phyloP scores from a whole-genome alignment of 345 rosid species.

The Euclidium syriacum region DNA sequence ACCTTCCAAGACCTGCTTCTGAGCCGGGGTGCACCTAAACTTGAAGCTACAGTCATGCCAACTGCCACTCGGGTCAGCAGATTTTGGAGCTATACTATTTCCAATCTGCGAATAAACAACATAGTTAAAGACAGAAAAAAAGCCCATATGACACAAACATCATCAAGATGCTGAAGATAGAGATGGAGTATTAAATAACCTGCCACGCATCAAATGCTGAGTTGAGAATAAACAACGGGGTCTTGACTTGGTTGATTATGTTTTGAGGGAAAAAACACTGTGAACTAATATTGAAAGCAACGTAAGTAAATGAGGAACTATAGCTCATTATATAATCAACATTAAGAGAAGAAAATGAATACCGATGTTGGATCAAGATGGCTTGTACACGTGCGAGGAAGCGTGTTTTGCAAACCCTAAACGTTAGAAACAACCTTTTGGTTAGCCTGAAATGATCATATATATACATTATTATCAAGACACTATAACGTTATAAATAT shows the following conservation, averaged over 20 bases:
- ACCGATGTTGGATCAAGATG: slow-evolving; percentile 23
- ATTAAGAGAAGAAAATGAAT: neutral
- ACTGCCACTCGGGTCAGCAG: slow-evolving; percentile 11
- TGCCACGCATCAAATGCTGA: slow-evolving; percentile 32
- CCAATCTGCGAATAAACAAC: slow-evolving; percentile 3
- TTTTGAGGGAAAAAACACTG: slow-evolving; percentile 33
- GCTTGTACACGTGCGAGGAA: slow-evolving; percentile 22
- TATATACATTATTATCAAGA: neutral
- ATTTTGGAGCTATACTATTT: slow-evolving; percentile 18
- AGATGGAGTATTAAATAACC: slow-evolving; percentile 6
- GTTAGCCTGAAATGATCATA: neutral
- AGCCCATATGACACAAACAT: neutral
- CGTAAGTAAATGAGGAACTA: neutral
- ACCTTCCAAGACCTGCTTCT: slow-evolving; percentile 19
- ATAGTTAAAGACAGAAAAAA: neutral
- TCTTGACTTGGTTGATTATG: slow-evolving; percentile 21
- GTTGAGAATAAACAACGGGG: slow-evolving; percentile 28
- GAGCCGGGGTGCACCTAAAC: slow-evolving; percentile 1
- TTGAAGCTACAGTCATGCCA: slow-evolving; percentile 7
- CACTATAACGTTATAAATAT: neutral
- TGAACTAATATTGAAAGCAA: neutral
- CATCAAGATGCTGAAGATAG: neutral
- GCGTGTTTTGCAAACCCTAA: slow-evolving; percentile 24
- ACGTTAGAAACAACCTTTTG: neutral
- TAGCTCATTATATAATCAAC: neutral